Conservation (phyloP, 441 rosid species). For the Euphorbia corollata region DNA sequence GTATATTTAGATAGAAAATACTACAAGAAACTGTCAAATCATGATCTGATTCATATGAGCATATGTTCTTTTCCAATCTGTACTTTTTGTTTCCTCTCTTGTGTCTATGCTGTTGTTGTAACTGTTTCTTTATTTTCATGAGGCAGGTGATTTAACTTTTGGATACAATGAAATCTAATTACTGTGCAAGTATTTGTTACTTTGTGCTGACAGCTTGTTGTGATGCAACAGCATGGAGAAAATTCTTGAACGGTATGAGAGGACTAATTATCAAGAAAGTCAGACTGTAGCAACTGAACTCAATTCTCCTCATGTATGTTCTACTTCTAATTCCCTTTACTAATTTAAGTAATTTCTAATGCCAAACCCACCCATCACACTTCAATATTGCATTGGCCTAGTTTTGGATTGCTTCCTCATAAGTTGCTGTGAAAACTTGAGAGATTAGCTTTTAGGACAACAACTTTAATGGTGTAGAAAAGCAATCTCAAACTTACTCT, state of each 20-base stretch:
- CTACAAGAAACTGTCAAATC: neutral
- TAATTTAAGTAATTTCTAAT: neutral
- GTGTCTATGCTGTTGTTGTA: neutral
- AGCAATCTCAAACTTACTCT: too few species aligned
- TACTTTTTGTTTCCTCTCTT: neutral
- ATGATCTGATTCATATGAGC: neutral
- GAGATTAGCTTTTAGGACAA: too few species aligned
- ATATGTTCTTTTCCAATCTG: neutral
- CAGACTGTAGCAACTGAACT: slow-evolving; percentile 50
- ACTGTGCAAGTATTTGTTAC: neutral
- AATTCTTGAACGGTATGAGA: slow-evolving; percentile 88
- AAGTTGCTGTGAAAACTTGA: too few species aligned
- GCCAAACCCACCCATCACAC: too few species aligned
- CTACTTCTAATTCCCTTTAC: neutral
- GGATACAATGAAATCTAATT: neutral
- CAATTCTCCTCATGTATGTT: slow-evolving; percentile 39
- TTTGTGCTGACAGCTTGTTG: neutral
- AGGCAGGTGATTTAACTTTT: neutral
- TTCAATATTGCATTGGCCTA: too few species aligned
- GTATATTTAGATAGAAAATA: neutral
- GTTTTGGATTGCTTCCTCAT: too few species aligned
- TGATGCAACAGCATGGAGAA: slow-evolving; percentile 72
- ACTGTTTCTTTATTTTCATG: too few species aligned
- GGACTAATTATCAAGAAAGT: slow-evolving; percentile 67
- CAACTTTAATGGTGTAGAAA: too few species aligned